A percentile compares a stretch with the other conserved stretches of the same genome.
Conservation (phyloP, 129 eudicot species). For the Pulicaria dysenterica region DNA sequence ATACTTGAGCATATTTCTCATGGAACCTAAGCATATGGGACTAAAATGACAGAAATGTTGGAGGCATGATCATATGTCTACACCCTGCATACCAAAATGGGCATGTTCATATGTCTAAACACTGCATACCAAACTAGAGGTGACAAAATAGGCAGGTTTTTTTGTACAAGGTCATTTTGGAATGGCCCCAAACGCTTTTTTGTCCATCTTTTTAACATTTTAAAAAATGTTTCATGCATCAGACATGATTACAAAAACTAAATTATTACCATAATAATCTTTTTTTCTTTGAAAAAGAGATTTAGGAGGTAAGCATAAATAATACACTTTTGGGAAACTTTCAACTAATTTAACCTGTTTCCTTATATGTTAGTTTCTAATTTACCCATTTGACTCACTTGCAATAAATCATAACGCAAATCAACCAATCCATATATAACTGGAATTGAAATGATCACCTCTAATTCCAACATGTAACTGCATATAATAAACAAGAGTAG, state of each 20-base stretch:
- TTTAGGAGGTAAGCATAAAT: background rate
- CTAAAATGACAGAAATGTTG: slow-evolving; percentile 9
- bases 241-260: no score
- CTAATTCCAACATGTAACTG: slow-evolving; percentile 8
- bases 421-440: background rate
- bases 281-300: background rate
- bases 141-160: background rate
- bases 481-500: background rate
- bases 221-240: background rate
- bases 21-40: background rate
- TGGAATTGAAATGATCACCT: no score
- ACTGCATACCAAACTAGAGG: slow-evolving; percentile 9
- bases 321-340: background rate
- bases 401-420: background rate
- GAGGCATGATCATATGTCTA: slow-evolving; percentile 5
- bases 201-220: background rate
- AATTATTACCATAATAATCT: no score
- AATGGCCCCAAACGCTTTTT: background rate
- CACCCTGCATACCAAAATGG: background rate
- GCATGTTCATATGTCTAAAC: background rate
- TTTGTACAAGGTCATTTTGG: background rate
- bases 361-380: background rate
- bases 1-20: slow-evolving; percentile 1
- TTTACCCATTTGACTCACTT: background rate
- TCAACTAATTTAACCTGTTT: background rate